Conservation (phyloP, 768 basidiomycete genomes). For the Leccinum barrowsii region DNA sequence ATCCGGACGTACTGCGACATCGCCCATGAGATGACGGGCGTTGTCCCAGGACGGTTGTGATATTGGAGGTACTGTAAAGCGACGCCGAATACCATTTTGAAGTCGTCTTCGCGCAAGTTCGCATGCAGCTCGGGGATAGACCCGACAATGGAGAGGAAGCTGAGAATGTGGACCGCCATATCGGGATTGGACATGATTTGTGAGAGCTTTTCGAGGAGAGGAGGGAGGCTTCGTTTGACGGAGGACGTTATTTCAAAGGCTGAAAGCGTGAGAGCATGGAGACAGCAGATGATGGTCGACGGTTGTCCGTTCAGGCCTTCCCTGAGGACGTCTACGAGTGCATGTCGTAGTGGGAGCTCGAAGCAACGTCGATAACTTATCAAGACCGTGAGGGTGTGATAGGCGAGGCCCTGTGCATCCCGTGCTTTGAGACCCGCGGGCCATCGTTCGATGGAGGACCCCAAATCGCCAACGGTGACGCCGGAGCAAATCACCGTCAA, state of each 20-base stretch:
- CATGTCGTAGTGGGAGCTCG: slow-evolving; percentile 59
- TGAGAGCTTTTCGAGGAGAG: slow-evolving; percentile 81
- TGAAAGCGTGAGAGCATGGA: slow-evolving; percentile 84
- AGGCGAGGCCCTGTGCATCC: slow-evolving; percentile 85
- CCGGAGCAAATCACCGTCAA: slow-evolving; percentile 65
- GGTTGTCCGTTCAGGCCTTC: slow-evolving; percentile 66
- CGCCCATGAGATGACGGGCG: slow-evolving; percentile 72
- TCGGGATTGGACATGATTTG: slow-evolving; percentile 93
- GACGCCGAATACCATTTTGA: slow-evolving; percentile 91
- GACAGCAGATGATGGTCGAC: slow-evolving; percentile 80
- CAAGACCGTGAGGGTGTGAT: slow-evolving; percentile 82
- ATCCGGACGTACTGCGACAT: slow-evolving; percentile 88
- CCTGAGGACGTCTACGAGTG: slow-evolving; percentile 71
- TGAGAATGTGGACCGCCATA: slow-evolving; percentile 95
- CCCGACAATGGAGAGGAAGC: slow-evolving; percentile 84
- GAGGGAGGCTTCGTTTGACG: slow-evolving; percentile 73
- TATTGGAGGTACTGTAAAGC: slow-evolving; percentile 91
- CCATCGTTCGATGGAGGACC: slow-evolving; percentile 53
- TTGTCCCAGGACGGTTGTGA: slow-evolving; percentile 66
- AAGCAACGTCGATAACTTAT: slow-evolving; percentile 84
- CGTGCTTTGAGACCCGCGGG: slow-evolving; percentile 60
- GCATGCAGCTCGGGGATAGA: slow-evolving; percentile 75
- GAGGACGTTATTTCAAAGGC: slow-evolving; percentile 84
- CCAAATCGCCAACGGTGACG: slow-evolving; percentile 57
- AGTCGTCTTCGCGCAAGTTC: slow-evolving; percentile 89